Conservation (phyloP, 441 rosid species). For the Erysimum cheiri region DNA sequence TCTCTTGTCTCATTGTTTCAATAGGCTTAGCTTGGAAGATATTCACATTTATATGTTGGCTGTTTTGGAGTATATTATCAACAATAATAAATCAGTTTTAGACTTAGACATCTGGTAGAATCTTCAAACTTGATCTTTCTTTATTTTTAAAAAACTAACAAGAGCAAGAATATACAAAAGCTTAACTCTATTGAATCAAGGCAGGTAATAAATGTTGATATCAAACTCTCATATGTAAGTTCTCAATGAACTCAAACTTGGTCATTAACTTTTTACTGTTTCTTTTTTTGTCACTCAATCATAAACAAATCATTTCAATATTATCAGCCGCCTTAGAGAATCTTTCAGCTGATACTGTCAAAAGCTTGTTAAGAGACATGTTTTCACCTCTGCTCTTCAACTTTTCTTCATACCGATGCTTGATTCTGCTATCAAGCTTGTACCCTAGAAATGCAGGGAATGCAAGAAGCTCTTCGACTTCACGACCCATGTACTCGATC, state of each 20-base stretch:
- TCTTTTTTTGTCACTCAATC: conserved; percentile 34
- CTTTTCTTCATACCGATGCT: conserved; percentile 71
- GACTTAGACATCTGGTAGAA: no score
- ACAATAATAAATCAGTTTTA: no score
- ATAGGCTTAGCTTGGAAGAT: no score
- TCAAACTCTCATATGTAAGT: conserved; percentile 9
- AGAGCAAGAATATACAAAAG: conserved; percentile 27
- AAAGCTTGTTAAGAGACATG: conserved; percentile 77
- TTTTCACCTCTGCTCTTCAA: conserved; percentile 63
- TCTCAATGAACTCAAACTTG: conserved; percentile 11
- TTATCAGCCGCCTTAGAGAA: conserved; percentile 47
- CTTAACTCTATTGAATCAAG: conserved; percentile 22
- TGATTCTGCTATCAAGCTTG: conserved; percentile 75
- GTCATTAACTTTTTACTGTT: conserved; percentile 1
- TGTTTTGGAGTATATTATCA: no score
- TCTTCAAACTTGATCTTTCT: no score
- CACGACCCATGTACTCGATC: conserved; percentile 74
- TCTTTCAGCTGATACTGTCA: conserved; percentile 62
- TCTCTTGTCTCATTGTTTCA: no score
- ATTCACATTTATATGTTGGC: no score
- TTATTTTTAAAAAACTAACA: no score
- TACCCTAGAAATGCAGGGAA: conserved; percentile 89
- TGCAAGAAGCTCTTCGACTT: conserved; percentile 62
- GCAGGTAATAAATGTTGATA: conserved; percentile 10
- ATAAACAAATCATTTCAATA: conserved; percentile 43